Conservation (phyloP, 768 basidiomycete species). For the Lyophyllum shimeji region DNA sequence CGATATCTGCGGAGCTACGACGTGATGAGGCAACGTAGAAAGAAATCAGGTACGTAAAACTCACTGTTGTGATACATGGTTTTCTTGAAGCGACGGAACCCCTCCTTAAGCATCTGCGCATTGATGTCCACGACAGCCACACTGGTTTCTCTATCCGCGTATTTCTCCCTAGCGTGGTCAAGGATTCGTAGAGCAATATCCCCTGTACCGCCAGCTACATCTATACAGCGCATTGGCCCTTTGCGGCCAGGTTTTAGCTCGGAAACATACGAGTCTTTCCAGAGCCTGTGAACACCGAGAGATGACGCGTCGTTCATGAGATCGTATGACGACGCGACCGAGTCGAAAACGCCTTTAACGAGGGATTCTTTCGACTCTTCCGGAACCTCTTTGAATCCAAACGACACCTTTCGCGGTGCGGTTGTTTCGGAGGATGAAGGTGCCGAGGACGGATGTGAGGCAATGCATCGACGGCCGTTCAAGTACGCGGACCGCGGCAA, state of each 20-base stretch:
- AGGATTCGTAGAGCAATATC: conserved; percentile 95
- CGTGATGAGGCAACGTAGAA: conserved; percentile 8
- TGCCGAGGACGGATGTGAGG: conserved; percentile 19
- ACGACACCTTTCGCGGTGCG: conserved; percentile 66
- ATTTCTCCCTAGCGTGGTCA: conserved; percentile 85
- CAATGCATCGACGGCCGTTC: conserved; percentile 10
- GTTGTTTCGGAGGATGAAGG: conserved; percentile 4
- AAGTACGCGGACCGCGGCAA: background rate
- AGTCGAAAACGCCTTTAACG: conserved; percentile 92
- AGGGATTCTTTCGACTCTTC: conserved; percentile 86
- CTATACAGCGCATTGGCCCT: conserved; percentile 79
- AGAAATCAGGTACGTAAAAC: conserved; percentile 21
- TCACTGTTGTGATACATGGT: conserved; percentile 98
- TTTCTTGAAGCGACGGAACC: conserved; percentile 85
- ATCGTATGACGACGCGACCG: conserved; percentile 94
- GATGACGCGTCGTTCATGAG: conserved; percentile 99
- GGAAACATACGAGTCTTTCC: conserved; percentile 92
- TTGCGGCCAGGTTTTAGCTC: conserved; percentile 73
- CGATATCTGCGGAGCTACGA: conserved; percentile 82
- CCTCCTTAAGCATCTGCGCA: conserved; percentile 92
- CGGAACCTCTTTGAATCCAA: conserved; percentile 90
- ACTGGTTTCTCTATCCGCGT: conserved; percentile 85
- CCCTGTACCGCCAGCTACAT: conserved; percentile 96
- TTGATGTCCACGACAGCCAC: conserved; percentile 96
- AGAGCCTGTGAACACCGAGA: conserved; percentile 91